Conservation (phyloP, 108 stramenopile genomes). For the Conticribra weissflogii region DNA sequence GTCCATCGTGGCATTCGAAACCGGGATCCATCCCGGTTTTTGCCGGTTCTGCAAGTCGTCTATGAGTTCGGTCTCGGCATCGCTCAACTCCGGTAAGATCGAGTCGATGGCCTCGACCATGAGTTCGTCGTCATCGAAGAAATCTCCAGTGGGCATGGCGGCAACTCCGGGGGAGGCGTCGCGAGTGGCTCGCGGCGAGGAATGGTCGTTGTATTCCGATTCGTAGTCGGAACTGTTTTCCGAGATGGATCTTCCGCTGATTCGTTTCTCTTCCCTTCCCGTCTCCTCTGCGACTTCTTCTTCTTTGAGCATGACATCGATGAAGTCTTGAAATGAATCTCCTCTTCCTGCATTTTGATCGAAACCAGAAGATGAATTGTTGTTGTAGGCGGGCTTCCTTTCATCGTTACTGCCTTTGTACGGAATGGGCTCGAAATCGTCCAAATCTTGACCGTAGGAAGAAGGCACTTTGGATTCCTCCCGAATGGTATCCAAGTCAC, state of each 20-base stretch:
- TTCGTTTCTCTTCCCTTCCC: not conserved
- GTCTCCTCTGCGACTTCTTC: not conserved
- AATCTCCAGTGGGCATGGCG: not conserved
- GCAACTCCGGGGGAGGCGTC: not conserved
- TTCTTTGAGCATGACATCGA: slow-evolving; percentile 15
- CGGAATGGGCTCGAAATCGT: slow-evolving; percentile 6
- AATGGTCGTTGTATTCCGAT: not conserved
- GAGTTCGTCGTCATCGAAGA: slow-evolving; percentile 3
- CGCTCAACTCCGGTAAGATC: not conserved
- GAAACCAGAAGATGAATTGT: not conserved
- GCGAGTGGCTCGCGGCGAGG: not conserved
- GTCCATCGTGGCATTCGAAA: not conserved
- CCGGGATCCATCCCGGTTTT: not conserved
- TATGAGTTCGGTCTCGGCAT: not conserved
- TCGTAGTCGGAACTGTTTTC: not conserved
- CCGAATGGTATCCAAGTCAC: not conserved
- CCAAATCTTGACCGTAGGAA: not conserved
- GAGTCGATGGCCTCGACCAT: slow-evolving; percentile 17
- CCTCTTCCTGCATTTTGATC: not conserved
- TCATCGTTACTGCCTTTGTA: slow-evolving; percentile 1
- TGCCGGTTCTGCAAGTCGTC: not conserved
- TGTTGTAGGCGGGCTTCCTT: not conserved
- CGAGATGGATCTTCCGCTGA: not conserved
- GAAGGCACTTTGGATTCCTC: not conserved
- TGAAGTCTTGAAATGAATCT: slow-evolving; percentile 11